Percentiles rank a stretch among this genome's conserved stretches.
Evolutionary conservation across 2,329 filamentous ascomycete species (phyloP).

Genomic region (Penicillium nordicum): DNA sequence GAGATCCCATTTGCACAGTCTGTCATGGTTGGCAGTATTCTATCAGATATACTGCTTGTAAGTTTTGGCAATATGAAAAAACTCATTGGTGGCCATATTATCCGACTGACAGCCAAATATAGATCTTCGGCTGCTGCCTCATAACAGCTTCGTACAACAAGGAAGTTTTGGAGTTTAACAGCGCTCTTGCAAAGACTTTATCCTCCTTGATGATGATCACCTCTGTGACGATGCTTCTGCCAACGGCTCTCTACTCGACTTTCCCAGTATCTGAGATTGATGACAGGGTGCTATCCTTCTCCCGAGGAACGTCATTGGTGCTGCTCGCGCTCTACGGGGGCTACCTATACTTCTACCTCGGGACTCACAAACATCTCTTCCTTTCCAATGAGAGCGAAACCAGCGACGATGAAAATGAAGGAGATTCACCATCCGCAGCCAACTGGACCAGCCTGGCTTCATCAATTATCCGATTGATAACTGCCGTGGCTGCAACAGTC

Average conservation of each 20-base stretch:
- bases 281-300: conserved; percentile 62
- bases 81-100: neutral
- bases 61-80: neutral
- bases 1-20: conserved; percentile 88
- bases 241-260: conserved; percentile 64
- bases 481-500: conserved; percentile 58
- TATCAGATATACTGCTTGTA: conserved; percentile 79
- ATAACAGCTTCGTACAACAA: conserved; percentile 64
- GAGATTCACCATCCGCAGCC: neutral
- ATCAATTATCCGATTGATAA: conserved; percentile 4
- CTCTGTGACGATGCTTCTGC: conserved; percentile 68
- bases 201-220: conserved; percentile 65
- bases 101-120: neutral
- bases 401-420: neutral
- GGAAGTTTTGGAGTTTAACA: conserved; percentile 56
- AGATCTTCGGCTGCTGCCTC: conserved; percentile 66
- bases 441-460: neutral
- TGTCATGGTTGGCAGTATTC: conserved; percentile 84
- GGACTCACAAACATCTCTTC: conserved; percentile 67
- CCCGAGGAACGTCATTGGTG: conserved; percentile 67
- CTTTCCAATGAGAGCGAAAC: conserved; percentile 36
- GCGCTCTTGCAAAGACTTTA: conserved; percentile 37
- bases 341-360: conserved; percentile 69
- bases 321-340: conserved; percentile 65
- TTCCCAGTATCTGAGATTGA: conserved; percentile 41